These are phyloP conservation scores for Penicillium sp. DNA, from an alignment of 2,329 filamentous ascomycete species.

Conservation along the genomic window DNA sequence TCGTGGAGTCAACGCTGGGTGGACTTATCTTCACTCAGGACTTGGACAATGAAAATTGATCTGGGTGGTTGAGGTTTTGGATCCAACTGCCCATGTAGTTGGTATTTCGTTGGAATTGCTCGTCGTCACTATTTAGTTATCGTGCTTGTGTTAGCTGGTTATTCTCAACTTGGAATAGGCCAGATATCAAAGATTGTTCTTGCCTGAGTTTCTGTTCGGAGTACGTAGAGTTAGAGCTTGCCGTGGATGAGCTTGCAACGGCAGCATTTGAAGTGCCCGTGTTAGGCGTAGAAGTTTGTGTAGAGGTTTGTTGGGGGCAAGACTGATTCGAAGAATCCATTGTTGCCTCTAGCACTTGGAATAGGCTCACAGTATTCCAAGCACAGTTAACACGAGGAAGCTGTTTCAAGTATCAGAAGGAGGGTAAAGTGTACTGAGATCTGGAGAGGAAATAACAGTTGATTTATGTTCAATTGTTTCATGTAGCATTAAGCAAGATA, in stretches of 20 bases:
- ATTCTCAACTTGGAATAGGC: accelerated
- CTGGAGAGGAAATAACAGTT: neutral
- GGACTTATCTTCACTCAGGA: neutral
- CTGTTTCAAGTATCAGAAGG: neutral
- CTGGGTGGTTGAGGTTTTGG: neutral
- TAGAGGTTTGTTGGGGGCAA: neutral
- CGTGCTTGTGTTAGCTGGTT: neutral
- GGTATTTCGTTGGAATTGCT: neutral
- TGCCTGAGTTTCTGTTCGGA: neutral
- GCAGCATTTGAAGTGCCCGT: neutral
- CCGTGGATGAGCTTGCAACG: neutral
- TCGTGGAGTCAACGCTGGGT: neutral
- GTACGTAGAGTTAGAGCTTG: neutral
- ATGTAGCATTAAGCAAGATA: neutral
- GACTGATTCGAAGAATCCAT: neutral
- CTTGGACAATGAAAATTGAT: neutral
- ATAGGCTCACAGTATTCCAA: neutral
- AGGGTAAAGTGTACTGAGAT: neutral
- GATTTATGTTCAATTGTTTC: neutral
- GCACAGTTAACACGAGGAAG: neutral
- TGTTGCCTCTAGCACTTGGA: neutral
- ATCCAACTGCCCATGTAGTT: neutral
- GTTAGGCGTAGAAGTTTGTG: neutral
- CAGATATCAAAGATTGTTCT: neutral
- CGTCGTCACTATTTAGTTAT: neutral